Percentiles rank a stretch among this genome's conserved stretches.
phyloP scores from a whole-genome alignment of 108 stramenopile species.

The Aureococcus anophagefferens region DNA sequence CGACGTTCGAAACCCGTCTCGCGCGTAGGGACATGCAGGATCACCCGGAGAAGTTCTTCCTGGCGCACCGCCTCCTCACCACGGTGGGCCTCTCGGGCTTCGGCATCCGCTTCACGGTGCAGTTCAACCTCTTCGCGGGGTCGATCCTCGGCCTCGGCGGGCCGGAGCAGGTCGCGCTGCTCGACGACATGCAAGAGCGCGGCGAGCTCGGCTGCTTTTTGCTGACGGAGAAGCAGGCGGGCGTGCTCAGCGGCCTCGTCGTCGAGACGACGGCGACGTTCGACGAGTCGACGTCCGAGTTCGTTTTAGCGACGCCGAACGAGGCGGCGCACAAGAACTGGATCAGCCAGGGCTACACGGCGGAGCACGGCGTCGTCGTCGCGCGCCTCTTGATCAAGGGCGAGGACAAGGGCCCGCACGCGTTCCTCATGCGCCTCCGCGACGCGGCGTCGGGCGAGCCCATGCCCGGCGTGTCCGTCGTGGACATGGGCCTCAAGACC shows the following conservation, averaged over 20 bases:
- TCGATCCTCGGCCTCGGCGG: slow-evolving; percentile 20
- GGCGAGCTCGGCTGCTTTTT: slow-evolving; percentile 29
- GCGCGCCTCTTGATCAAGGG: slow-evolving; percentile 24
- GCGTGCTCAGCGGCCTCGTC: slow-evolving; percentile 18
- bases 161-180: slow-evolving; percentile 11
- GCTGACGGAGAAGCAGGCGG: slow-evolving; percentile 29
- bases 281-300: slow-evolving; percentile 15
- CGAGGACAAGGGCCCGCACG: slow-evolving; percentile 13
- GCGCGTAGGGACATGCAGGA: slow-evolving; percentile 21
- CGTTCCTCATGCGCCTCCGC: slow-evolving; percentile 6
- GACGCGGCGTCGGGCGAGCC: slow-evolving; percentile 2
- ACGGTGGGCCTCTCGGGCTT: slow-evolving; percentile 13
- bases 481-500: slow-evolving; percentile 21
- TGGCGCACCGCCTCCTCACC: slow-evolving; percentile 17
- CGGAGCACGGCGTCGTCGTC: slow-evolving; percentile 21
- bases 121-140: slow-evolving; percentile 29
- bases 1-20: background rate
- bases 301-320: slow-evolving; percentile 17
- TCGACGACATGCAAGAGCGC: slow-evolving; percentile 17
- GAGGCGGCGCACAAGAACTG: slow-evolving; percentile 28
- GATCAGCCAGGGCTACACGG: slow-evolving; percentile 26
- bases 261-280: slow-evolving; percentile 21
- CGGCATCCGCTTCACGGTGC: slow-evolving; percentile 25
- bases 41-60: slow-evolving; percentile 24
- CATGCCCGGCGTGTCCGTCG: background rate